These are phyloP conservation scores for Phytophthora pini DNA, from an alignment of 352 stramenopile species.

Conservation along the genomic window DNA sequence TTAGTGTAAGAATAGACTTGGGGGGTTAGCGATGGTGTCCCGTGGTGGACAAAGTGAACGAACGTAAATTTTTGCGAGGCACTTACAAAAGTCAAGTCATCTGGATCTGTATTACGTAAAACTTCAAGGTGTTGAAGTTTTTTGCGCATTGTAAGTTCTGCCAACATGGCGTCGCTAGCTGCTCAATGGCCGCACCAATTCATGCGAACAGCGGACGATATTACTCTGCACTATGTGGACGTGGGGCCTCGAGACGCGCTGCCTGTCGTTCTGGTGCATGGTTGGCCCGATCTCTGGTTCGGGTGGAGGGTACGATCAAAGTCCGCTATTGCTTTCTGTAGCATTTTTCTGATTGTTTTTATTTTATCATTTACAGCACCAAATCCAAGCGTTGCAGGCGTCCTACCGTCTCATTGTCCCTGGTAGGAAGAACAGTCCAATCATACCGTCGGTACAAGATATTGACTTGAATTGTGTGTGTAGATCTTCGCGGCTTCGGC, in stretches of 20 bases:
- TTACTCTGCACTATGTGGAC: slow-evolving; percentile 65
- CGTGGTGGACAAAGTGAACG: background rate
- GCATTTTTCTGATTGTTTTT: background rate
- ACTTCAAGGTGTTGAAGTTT: slow-evolving; percentile 17
- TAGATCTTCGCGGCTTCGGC: slow-evolving; percentile 70
- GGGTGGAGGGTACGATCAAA: slow-evolving; percentile 47
- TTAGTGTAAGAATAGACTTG: slow-evolving; percentile 22
- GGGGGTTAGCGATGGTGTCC: slow-evolving; percentile 12
- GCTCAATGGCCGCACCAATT: slow-evolving; percentile 42
- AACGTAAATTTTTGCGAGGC: no score
- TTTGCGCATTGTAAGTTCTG: slow-evolving; percentile 2
- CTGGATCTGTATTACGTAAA: slow-evolving; percentile 8
- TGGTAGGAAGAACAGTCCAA: slow-evolving; percentile 14
- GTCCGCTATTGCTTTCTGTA: no score
- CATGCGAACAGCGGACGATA: slow-evolving; percentile 31
- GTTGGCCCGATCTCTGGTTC: slow-evolving; percentile 79
- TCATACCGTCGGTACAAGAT: background rate
- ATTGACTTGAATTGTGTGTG: background rate
- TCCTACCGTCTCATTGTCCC: slow-evolving; percentile 67
- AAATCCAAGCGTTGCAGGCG: slow-evolving; percentile 57
- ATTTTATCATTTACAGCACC: slow-evolving; percentile 39
- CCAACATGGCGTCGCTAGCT: slow-evolving; percentile 24
- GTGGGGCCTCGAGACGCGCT: slow-evolving; percentile 53
- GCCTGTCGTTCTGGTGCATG: slow-evolving; percentile 72
- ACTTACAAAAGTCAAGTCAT: no score